Evolutionary conservation across 1,284 basidiomycete genomes (phyloP), one percentile per base, ranked within the genome.

Genomic region (Ustilago curta): DNA sequence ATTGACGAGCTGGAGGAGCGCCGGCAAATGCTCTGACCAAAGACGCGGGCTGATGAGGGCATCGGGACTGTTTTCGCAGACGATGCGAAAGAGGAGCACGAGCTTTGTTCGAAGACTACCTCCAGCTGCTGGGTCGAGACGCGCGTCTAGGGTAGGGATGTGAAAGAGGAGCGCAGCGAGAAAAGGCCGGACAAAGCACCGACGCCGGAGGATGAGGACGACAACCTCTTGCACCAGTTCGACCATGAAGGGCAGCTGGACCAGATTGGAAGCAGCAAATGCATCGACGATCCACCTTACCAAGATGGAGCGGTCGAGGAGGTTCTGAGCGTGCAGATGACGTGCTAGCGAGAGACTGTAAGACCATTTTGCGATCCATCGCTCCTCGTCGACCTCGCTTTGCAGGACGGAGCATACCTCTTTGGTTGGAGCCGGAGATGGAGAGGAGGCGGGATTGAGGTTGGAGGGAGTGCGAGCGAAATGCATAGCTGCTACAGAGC

Each of bases 211-310:
- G 48, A 75, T 59, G 21, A 75, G 57, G 27, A 58, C 29, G 45
- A 70, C 54, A 21, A 71, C 68, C 25, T 76, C 73, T 32, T 76
- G 68, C 12, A 72, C 56, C 7, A 76, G 64, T 49, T 76, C 69
- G 29, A 76, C 23, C 18, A 76, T 55, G 45, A 76, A 76, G 11
- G 69, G 69, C 8, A 71, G 64, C 59, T 76, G 73, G 12, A 71
- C 73, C 14, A 71, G 60, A 35, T 71, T 76, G 51, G 64, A 60
- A 14, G 61, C 55, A n/a, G 60, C 64, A 59, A 95, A 89, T 77
- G 92, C 91, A 58, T 93, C 90, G 14, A 93, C 89, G 48, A 96
- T 86, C 94, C 95, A 98, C 8, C 88, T 87, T 11, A 94, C 88
- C 81, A 96, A 91, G 0, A 91, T 89, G 21, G 90, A 88, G 53